Base-by-base conservation (phyloP, 2,329 filamentous ascomycete genomes). In the Nemania abortiva region DNA sequence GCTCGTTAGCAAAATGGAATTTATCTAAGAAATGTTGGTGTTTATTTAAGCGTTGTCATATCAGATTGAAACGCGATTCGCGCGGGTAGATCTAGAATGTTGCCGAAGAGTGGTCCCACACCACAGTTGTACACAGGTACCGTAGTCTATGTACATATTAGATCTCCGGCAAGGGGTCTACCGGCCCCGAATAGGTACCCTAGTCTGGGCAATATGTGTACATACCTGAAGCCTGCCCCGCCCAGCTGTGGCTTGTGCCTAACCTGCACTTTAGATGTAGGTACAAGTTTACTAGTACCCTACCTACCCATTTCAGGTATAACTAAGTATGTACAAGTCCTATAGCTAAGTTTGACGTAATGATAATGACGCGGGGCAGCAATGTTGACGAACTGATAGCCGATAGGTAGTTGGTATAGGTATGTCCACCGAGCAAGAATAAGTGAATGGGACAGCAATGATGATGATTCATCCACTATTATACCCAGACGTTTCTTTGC, bases 301-400 rank as follows among this genome's bases (percentile, higher is more conserved):
- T n/a, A n/a, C n/a, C n/a, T n/a, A n/a, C n/a, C n/a, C n/a, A n/a
- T n/a, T 34, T 34, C 7, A 37, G 34, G 34, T 37, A 37, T 7
- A 11, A 37, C 1, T n/a, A n/a, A 27, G 24, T 15, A 56, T 11
- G 58, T 45, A 54, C 47, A 24, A 18, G 49, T 5, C 29, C 52
- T 54, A 54, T 54, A 62, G 15, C 50, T n/a, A 45, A 42, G 34
- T 42, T 62, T 62, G 37, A 55, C 60, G 53, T 57, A 57, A 63
- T 59, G 34, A 39, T 20, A 55, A 54, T 57, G 56, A 55, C 54
- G 56, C 49, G 49, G 49, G 55, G 61, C 66, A 60, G 27, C 66
- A 39, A 37, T n/a, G 49, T 64, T 37, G 50, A 65, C 61, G 56
- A 58, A 57, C 57, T 52, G 57, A 62, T 59, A 52, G 52, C 55